A percentile compares a stretch with the other conserved stretches of the same genome.
phyloP scores from a whole-genome alignment of 176 grass and related monocot genomes.

The Musa schizocarpa region DNA sequence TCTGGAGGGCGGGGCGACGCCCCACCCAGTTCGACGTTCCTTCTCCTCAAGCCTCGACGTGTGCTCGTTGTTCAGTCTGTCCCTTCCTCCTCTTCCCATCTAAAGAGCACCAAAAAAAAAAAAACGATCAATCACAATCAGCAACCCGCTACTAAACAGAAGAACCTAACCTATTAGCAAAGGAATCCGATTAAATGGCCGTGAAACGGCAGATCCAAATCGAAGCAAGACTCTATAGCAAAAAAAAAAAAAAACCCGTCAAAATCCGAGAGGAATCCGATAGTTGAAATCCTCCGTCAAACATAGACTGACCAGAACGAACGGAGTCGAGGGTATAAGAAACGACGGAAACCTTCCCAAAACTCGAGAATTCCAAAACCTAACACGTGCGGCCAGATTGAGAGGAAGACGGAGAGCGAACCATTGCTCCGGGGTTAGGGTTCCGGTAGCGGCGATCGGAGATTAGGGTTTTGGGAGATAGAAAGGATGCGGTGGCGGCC shows the following conservation, averaged over 20 bases:
- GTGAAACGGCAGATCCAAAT: background rate
- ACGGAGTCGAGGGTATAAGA: background rate
- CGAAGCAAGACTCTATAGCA: background rate
- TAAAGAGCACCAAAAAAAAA: background rate
- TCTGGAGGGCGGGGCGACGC: slow-evolving; percentile 64
- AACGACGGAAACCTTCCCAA: background rate
- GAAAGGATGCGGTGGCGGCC: background rate
- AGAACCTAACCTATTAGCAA: background rate
- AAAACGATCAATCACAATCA: background rate
- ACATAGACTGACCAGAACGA: background rate
- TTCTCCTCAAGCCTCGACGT: slow-evolving; percentile 19
- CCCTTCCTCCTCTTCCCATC: slow-evolving; percentile 26
- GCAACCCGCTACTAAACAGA: background rate
- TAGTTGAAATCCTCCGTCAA: background rate
- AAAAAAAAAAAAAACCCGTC: background rate
- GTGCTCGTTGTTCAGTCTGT: background rate
- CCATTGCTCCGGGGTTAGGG: background rate
- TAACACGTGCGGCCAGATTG: background rate
- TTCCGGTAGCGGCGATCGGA: background rate
- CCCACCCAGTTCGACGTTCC: slow-evolving; percentile 40
- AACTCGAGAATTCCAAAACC: too few relatives aligned
- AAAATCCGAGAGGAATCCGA: background rate
- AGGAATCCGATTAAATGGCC: background rate
- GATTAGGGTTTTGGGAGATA: background rate
- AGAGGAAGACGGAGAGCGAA: background rate